Evolutionary conservation across 2,329 filamentous ascomycete genomes (phyloP).

Genomic region (Penicillium sp.): DNA sequence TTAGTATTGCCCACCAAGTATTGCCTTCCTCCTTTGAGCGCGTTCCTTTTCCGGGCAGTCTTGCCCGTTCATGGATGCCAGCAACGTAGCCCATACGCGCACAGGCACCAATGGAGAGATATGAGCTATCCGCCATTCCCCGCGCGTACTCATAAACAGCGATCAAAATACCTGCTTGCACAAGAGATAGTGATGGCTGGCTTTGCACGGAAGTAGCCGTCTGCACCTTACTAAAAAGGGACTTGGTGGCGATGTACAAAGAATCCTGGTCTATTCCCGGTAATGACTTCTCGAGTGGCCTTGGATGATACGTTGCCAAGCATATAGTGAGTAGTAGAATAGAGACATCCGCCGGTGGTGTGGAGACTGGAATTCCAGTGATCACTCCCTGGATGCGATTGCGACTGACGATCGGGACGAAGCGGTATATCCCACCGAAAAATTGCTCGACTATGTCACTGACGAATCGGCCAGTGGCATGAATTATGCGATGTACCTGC

Average conservation of each 20-base stretch:
- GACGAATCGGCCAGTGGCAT: conserved; percentile 4
- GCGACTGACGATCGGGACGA: conserved; percentile 9
- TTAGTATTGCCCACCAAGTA: conserved; percentile 14
- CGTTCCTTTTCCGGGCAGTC: background rate
- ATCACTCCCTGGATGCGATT: conserved; percentile 6
- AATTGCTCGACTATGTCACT: conserved; percentile 7
- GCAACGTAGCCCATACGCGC: conserved; percentile 13
- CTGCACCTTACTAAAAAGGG: conserved; percentile 8
- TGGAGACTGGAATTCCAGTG: background rate
- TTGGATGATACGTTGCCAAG: conserved; percentile 5
- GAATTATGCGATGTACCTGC: conserved; percentile 1
- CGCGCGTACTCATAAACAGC: conserved; percentile 12
- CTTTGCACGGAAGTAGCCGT: background rate
- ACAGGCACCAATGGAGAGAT: conserved; percentile 5
- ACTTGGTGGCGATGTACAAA: conserved; percentile 12
- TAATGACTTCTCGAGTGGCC: background rate
- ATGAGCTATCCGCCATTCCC: conserved; percentile 9
- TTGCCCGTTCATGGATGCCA: background rate
- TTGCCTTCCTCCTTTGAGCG: conserved; percentile 11
- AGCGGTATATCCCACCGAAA: conserved; percentile 5
- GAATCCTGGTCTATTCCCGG: conserved; percentile 1
- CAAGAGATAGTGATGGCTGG: conserved; percentile 5
- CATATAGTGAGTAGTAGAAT: conserved; percentile 10
- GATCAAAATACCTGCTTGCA: conserved; percentile 7
- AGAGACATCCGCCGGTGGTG: conserved; percentile 1